Conservation (phyloP, 2,329 filamentous ascomycete species). For the Decorospora gaudefroyi region DNA sequence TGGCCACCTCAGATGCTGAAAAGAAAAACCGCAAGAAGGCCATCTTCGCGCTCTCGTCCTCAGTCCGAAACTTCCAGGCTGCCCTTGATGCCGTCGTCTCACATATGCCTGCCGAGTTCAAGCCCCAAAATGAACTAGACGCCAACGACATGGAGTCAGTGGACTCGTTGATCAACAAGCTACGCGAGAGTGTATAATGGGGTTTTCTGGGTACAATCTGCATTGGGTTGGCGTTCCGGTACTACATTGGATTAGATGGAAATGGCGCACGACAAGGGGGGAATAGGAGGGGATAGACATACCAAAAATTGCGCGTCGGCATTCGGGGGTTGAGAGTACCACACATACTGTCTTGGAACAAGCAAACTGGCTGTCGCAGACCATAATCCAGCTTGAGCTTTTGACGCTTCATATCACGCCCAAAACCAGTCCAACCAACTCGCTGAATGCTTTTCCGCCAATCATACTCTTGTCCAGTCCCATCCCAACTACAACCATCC, state of each 20-base stretch:
- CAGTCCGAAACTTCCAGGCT: slow-evolving; percentile 86
- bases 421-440: slow-evolving; percentile 52
- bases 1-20: slow-evolving; percentile 65
- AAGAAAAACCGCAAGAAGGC: slow-evolving; percentile 79
- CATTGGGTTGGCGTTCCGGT: slow-evolving; percentile 33
- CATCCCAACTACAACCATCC: slow-evolving; percentile 63
- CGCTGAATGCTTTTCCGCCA: slow-evolving; percentile 50
- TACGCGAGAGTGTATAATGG: slow-evolving; percentile 49
- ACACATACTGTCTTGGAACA: slow-evolving; percentile 3
- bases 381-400: slow-evolving; percentile 2
- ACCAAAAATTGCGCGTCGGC: slow-evolving; percentile 5
- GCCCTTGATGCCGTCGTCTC: slow-evolving; percentile 68
- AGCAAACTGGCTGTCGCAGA: background rate
- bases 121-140: slow-evolving; percentile 67
- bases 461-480: slow-evolving; percentile 61
- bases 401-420: slow-evolving; percentile 35
- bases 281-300: slow-evolving; percentile 7
- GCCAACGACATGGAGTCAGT: slow-evolving; percentile 86
- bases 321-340: too few species aligned
- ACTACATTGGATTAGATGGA: slow-evolving; percentile 28
- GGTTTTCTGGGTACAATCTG: slow-evolving; percentile 9
- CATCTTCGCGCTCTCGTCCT: slow-evolving; percentile 83
- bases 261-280: slow-evolving; percentile 13
- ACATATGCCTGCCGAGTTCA: slow-evolving; percentile 65
- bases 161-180: slow-evolving; percentile 70